phyloP scores from a whole-genome alignment of 176 grass and related monocot genomes.

The Cocos nucifera region DNA sequence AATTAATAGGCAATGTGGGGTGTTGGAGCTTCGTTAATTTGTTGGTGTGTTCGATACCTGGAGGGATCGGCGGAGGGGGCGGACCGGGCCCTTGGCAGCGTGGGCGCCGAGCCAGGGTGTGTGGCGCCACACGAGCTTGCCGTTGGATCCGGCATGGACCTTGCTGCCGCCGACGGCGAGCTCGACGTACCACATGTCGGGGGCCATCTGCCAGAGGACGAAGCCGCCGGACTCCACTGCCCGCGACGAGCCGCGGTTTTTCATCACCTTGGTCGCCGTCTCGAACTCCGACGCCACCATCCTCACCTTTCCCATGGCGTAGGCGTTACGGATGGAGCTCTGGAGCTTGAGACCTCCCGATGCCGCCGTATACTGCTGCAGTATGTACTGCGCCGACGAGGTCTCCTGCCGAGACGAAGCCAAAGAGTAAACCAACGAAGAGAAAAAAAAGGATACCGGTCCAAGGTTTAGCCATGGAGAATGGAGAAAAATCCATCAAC shows the following conservation, averaged over 20 bases:
- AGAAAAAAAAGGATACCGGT: too few relatives aligned
- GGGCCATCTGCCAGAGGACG: slow-evolving; percentile 89
- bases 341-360: slow-evolving; percentile 57
- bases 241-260: slow-evolving; percentile 49
- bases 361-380: slow-evolving; percentile 88
- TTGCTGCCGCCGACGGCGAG: slow-evolving; percentile 88
- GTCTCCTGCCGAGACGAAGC: slow-evolving; percentile 36
- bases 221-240: slow-evolving; percentile 68
- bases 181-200: slow-evolving; percentile 95
- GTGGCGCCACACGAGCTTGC: slow-evolving; percentile 84
- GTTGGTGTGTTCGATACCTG: slow-evolving; percentile 41
- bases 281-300: slow-evolving; percentile 87
- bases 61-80: slow-evolving; percentile 77
- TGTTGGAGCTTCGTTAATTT: neutral
- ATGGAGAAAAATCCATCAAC: neutral
- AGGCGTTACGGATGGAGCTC: slow-evolving; percentile 62
- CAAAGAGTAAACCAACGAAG: too few relatives aligned
- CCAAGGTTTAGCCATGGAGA: too few relatives aligned
- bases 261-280: slow-evolving; percentile 52
- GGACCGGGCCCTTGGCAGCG: slow-evolving; percentile 69
- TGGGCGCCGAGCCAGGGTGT: slow-evolving; percentile 95
- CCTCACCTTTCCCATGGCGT: slow-evolving; percentile 84
- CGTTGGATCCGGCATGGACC: slow-evolving; percentile 80
- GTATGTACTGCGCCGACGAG: slow-evolving; percentile 85
- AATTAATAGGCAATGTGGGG: neutral